A percentile compares a stretch with the other conserved stretches of the same genome.
Evolutionary conservation across 116 monocot genomes (phyloP).

Genomic region (Phalaenopsis hybrid): DNA sequence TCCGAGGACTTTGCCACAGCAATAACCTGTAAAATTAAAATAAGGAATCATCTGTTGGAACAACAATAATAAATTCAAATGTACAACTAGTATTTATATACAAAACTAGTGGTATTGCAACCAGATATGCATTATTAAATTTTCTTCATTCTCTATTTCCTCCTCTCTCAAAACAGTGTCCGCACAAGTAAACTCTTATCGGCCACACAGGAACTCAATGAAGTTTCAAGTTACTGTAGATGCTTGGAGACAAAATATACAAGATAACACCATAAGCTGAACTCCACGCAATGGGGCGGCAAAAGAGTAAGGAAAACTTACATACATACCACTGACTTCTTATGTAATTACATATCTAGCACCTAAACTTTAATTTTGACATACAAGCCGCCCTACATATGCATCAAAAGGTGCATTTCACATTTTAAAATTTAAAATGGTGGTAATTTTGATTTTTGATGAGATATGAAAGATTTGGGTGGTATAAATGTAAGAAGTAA

Average conservation of each 20-base stretch:
- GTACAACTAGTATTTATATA: background rate
- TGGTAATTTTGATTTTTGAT: no score
- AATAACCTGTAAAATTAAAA: constrained; percentile 72
- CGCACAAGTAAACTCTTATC: background rate
- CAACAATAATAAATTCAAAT: background rate
- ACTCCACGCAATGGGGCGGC: background rate
- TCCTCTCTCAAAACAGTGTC: background rate
- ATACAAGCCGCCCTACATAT: no score
- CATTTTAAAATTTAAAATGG: no score
- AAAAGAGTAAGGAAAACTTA: background rate
- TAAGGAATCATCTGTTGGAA: background rate
- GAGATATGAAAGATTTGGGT: no score
- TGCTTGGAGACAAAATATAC: background rate
- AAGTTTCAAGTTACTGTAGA: background rate
- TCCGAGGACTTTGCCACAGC: constrained; percentile 97
- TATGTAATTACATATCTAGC: no score
- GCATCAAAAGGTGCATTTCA: no score
- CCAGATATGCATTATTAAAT: background rate
- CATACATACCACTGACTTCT: no score
- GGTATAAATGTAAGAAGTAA: no score
- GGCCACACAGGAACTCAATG: background rate
- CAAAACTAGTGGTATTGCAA: background rate
- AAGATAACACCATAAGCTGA: background rate
- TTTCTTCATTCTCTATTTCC: background rate
- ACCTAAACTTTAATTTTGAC: no score